Evolutionary conservation across 2,329 filamentous ascomycete genomes (phyloP), one percentile per base, ranked within the genome.

Genomic region (Penicillium sclerotiorum): DNA sequence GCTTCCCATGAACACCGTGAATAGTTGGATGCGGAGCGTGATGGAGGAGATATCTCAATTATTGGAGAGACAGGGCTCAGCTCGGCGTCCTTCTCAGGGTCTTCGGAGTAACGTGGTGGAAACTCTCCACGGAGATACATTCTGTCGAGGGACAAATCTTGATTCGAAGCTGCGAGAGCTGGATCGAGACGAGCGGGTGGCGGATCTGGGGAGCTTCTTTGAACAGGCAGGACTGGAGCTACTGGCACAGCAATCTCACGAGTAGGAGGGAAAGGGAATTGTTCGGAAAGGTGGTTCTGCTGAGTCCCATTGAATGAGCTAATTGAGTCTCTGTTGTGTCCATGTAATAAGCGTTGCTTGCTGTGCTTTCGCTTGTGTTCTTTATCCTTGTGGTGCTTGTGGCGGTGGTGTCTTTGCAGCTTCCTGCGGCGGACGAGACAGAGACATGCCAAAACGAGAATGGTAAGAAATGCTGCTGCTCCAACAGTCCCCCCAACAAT

Each of bases 401-500:
- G n/a, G n/a, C n/a, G n/a, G n/a, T n/a, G n/a, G n/a, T n/a, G n/a
- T n/a, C n/a, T n/a, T n/a, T n/a, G n/a, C n/a, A n/a, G n/a, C n/a
- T n/a, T n/a, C n/a, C 55, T 59, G 38, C 58, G 58, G 23, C 63
- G 64, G 43, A 56, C 47, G 9, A 61, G 41, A 15, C 67, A 33
- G 17, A 60, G 52, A 25, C 58, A 60, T 43, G 60, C 55, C 6
- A 69, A 40, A 8, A 66, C 32, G 4, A 55, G 46, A 15, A 69
- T 50, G 4, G 59, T 47, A 17, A 64, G 45, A 23, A 66, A 56
- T 5, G 53, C 60, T 9, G 62, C 33, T 15, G 53, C 63, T 8
- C 67, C 67, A 13, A 71, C 30, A 6, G 61, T 47, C 32, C 63
- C 61, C 1, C 66, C 69, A 27, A 69, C 56, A 23, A 70, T 59